A percentile compares a stretch with the other conserved stretches of the same genome.
phyloP scores from a whole-genome alignment of 2,329 filamentous ascomycete species.

The Cytospora paraplurivora region DNA sequence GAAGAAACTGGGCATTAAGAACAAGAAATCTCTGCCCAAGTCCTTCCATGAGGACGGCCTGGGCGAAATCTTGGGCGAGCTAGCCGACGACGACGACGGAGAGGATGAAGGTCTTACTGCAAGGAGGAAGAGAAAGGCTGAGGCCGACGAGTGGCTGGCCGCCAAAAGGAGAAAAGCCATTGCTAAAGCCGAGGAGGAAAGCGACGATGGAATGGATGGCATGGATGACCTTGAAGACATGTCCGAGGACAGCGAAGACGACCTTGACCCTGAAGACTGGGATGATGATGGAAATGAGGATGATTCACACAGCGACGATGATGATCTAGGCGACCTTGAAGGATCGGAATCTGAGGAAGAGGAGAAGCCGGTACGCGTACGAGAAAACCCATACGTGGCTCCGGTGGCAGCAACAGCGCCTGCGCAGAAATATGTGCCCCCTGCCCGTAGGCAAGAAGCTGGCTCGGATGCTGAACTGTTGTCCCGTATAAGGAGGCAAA shows the following conservation, averaged over 20 bases:
- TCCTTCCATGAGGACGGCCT: slow-evolving; percentile 81
- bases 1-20: slow-evolving; percentile 81
- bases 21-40: slow-evolving; percentile 72
- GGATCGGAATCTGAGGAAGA: slow-evolving; percentile 37
- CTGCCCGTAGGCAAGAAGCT: slow-evolving; percentile 70
- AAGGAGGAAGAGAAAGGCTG: slow-evolving; percentile 61
- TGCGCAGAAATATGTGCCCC: slow-evolving; percentile 80
- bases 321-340: slow-evolving; percentile 46
- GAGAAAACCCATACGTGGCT: slow-evolving; percentile 87
- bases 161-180: slow-evolving; percentile 56
- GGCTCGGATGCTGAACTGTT: slow-evolving; percentile 68
- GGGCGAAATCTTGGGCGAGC: slow-evolving; percentile 72
- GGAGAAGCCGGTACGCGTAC: slow-evolving; percentile 36
- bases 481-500: slow-evolving; percentile 71
- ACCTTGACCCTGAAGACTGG: slow-evolving; percentile 13
- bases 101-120: slow-evolving; percentile 53
- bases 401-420: slow-evolving; percentile 54
- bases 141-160: slow-evolving; percentile 63
- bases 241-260: slow-evolving; percentile 34
- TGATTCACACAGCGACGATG: slow-evolving; percentile 35
- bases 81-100: slow-evolving; percentile 56
- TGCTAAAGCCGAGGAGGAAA: slow-evolving; percentile 29
- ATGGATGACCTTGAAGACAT: slow-evolving; percentile 35
- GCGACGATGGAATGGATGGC: slow-evolving; percentile 35
- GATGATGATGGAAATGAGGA: slow-evolving; percentile 40